Conservation (phyloP, 768 basidiomycete genomes). For the Boletus eberwhitei region DNA sequence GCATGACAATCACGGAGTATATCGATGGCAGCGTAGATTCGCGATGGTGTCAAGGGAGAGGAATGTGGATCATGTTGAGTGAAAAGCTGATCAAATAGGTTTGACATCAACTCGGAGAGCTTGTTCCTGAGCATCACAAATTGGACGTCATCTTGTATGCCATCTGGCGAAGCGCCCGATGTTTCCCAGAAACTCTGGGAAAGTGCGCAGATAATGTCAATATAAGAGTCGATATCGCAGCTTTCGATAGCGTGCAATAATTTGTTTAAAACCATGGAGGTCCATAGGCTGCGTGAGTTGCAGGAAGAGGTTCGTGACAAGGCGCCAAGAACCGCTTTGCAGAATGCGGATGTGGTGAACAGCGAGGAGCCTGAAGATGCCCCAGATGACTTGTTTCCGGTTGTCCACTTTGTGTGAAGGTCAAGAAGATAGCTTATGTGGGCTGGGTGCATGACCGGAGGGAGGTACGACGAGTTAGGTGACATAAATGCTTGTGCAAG, state of each 20-base stretch:
- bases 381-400: constrained; percentile 4
- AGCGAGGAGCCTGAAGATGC: background rate
- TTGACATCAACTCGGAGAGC: constrained; percentile 20
- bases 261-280: constrained; percentile 39
- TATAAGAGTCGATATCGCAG: constrained; percentile 33
- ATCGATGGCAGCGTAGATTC: constrained; percentile 16
- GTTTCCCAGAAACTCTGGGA: constrained; percentile 16
- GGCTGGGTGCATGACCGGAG: constrained; percentile 41
- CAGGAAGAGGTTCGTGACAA: constrained; percentile 23
- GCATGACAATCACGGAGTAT: constrained; percentile 26
- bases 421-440: constrained; percentile 48
- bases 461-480: constrained; percentile 16
- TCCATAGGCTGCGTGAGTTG: constrained; percentile 40
- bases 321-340: constrained; percentile 13
- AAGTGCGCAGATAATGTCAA: constrained; percentile 31
- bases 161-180: background rate
- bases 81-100: constrained; percentile 24
- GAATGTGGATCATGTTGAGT: background rate
- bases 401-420: constrained; percentile 40
- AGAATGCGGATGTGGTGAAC: constrained; percentile 31
- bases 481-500: constrained; percentile 39
- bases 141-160: background rate
- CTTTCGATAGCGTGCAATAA: constrained; percentile 33
- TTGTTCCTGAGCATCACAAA: constrained; percentile 14
- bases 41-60: constrained; percentile 1